Base-by-base conservation (phyloP, 78 protist genomes). In the Bigelowiella natans region DNA sequence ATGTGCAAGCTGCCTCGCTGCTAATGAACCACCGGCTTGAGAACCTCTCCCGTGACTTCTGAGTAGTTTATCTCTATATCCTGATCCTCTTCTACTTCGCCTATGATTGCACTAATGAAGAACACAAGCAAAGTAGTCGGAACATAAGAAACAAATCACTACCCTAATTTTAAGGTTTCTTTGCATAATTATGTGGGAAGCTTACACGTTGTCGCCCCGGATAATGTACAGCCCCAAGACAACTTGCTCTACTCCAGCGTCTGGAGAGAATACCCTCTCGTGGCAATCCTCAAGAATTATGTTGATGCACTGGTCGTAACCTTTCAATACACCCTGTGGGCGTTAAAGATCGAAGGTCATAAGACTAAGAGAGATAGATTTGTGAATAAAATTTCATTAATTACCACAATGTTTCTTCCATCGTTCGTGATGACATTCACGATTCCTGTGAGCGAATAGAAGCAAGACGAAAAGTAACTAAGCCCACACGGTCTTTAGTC, bases 131-230 rank as follows among this genome's bases (percentile, higher is more conserved):
- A n/a, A n/a, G n/a, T n/a, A 18, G 18, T 51, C 34, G 73, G 73
- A 51, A 18, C 34, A 51, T 26, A 7, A 51, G 34, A 51, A 51
- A 51, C 73, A 51, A 26, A 51, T 51, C 73, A 51, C 73, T 51
- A 51, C 73, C 73, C 34, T 51, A 18, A 26, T 51, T 51, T 18
- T 51, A 51, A 51, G 73, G 73, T 7, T n/a, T n/a, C n/a, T n/a
- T n/a, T n/a, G n/a, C 34, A 51, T 31, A 2, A 31, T 29, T 34
- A 1, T 1, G 39, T 1, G 88, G 2, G 37, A 2, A 37, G 88
- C 88, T 0, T 84, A 89, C 91, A 89, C 37, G 63, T 82, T 89
- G 91, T 89, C 91, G 1, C 91, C 91, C 0, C 91, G 91, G 83
- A 89, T 39, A 39, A 89, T 89, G 83, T 89, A 89, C 36, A 89